Base-by-base conservation (phyloP, 208 protist genomes). In the Polymyxa betae region DNA sequence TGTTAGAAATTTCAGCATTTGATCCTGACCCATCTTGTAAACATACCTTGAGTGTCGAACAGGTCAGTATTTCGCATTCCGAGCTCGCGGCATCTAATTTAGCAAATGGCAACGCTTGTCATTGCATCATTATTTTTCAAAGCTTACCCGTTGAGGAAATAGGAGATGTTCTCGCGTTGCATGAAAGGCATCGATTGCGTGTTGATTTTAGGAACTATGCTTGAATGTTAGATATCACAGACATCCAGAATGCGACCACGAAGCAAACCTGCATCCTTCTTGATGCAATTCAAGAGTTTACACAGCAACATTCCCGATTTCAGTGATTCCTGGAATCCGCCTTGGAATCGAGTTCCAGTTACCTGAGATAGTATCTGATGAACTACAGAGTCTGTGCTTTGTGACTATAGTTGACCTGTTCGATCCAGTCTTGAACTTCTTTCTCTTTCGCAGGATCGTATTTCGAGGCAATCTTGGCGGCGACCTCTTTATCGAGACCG, bases 381-480 rank as follows among this genome's bases (percentile, higher is more conserved):
- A 82, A 5, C 49, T 29, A 29, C 16, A 5, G n/a, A n/a, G 16
- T 5, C 10, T 40, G 5, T 35, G n/a, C 35, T 35, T 5, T 40
- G 72, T 20, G 5, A 35, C 5, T 35, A 16, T 20, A 43, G n/a
- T 5, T 20, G 5, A 82, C 72, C 72, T 82, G 72, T 43, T 82
- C 72, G 40, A 82, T 82, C 72, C 72, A 82, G 5, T 82, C 72
- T 82, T 82, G 72, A 5, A n/a, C 72, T 43, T 82, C 72, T n/a
- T 82, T 82, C 72, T 82, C 72, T n/a, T 45, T 82, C 16, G 72
- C 72, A 5, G 72, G 72, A 43, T 82, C 72, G 72, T 82, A 82
- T 82, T 82, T 82, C 72, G 72, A 82, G n/a, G 72, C 72, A n/a
- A 82, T 82, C 72, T 82, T 82, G 35, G n/a, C 72, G 10, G 72